Percentiles rank a stretch among this genome's conserved stretches.
Evolutionary conservation across 345 rosid species (phyloP).

Genomic region (Brassica nigra): DNA sequence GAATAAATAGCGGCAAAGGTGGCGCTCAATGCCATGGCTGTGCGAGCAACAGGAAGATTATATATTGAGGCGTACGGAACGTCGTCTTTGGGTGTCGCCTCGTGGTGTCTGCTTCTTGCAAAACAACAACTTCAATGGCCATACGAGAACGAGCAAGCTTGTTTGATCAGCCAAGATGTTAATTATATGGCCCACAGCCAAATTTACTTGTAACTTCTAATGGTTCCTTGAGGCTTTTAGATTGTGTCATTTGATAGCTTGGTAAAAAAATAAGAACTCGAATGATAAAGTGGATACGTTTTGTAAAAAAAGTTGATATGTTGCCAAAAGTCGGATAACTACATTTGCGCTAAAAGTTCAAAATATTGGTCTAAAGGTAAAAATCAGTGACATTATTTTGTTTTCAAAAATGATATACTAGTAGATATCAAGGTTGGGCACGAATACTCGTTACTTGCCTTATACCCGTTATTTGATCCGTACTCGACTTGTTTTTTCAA

Average conservation of each 20-base stretch:
- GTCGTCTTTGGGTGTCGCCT: not conserved
- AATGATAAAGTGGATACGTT: slow-evolving; percentile 3
- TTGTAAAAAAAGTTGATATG: not conserved
- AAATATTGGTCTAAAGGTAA: slow-evolving; percentile 8
- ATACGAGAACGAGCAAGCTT: not conserved
- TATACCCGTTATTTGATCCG: no score
- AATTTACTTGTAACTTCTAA: not conserved
- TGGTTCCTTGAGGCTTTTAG: not conserved
- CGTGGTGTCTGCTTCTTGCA: not conserved
- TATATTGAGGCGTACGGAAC: not conserved
- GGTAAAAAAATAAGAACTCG: not conserved
- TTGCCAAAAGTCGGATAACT: not conserved
- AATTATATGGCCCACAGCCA: not conserved
- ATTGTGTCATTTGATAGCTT: slow-evolving; percentile 1
- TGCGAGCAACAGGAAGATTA: not conserved
- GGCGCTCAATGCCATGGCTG: not conserved
- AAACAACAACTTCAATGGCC: not conserved
- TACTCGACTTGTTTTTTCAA: no score
- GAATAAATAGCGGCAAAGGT: not conserved
- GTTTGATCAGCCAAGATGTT: not conserved
- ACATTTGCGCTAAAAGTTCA: not conserved
- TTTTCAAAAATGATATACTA: not conserved
- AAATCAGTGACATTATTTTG: slow-evolving; percentile 1
- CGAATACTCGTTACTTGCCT: no score
- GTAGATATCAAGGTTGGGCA: not conserved